Evolutionary conservation across 2,329 filamentous ascomycete genomes (phyloP).

Genomic region (Diaporthe vaccinii): DNA sequence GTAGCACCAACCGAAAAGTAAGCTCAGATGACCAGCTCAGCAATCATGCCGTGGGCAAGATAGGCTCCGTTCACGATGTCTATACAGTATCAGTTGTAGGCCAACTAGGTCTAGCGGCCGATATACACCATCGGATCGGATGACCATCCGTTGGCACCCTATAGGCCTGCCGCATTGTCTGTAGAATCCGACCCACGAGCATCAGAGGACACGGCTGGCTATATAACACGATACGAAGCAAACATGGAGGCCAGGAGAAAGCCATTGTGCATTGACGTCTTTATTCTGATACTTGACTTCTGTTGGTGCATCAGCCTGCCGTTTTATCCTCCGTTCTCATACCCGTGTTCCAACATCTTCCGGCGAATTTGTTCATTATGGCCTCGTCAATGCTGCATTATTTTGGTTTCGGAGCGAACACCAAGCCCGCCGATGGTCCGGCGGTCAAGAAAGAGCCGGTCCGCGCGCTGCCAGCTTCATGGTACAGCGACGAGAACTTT

Average conservation of each 20-base stretch:
- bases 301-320: not conserved
- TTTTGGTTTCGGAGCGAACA: slow-evolving; percentile 26
- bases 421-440: slow-evolving; percentile 42
- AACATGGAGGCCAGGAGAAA: not conserved
- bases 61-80: slow-evolving; percentile 13
- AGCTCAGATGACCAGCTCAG: slow-evolving; percentile 19
- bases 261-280: not conserved
- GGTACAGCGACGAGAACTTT: slow-evolving; percentile 56
- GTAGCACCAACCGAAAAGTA: slow-evolving; percentile 2
- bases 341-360: not conserved
- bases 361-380: slow-evolving; percentile 2
- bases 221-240: slow-evolving; percentile 12
- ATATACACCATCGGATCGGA: slow-evolving; percentile 23
- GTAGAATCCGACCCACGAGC: not conserved
- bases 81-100: not conserved
- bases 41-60: slow-evolving; percentile 23
- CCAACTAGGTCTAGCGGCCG: slow-evolving; percentile 27
- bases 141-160: not conserved
- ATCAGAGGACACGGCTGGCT: slow-evolving; percentile 16
- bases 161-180: not conserved
- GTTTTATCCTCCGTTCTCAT: not conserved
- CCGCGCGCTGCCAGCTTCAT: slow-evolving; percentile 54
- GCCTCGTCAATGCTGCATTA: slow-evolving; percentile 31
- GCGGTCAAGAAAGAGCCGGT: slow-evolving; percentile 42
- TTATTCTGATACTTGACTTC: not conserved